Evolutionary conservation across 2,329 filamentous ascomycete species (phyloP).

Genomic region (Cladosporium velox): DNA sequence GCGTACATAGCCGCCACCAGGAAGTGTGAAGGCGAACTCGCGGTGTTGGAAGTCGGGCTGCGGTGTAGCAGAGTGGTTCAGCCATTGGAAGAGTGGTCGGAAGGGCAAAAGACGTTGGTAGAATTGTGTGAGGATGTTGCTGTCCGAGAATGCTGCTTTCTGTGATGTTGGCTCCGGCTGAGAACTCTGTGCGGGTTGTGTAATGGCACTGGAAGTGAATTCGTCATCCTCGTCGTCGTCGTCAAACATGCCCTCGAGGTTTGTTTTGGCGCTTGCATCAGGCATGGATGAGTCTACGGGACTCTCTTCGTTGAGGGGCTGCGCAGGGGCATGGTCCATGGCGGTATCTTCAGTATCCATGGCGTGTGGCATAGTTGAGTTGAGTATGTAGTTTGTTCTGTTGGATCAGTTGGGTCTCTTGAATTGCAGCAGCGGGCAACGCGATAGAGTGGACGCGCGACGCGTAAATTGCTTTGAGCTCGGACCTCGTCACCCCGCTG

Average conservation of each 20-base stretch:
- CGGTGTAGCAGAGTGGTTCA: constrained; percentile 87
- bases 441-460: background rate
- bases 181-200: constrained; percentile 46
- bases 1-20: constrained; percentile 86
- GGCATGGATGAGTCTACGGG: constrained; percentile 16
- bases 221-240: constrained; percentile 60
- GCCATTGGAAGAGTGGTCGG: constrained; percentile 92
- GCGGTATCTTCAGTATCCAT: constrained; percentile 32
- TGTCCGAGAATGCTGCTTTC: constrained; percentile 58
- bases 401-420: background rate
- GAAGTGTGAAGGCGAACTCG: constrained; percentile 95
- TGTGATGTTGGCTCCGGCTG: constrained; percentile 32
- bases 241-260: constrained; percentile 61
- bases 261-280: constrained; percentile 21
- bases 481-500: background rate
- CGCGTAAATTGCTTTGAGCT: constrained; percentile 3
- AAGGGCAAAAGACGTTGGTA: constrained; percentile 96
- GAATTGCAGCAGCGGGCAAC: background rate
- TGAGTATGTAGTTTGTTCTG: constrained; percentile 42
- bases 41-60: constrained; percentile 87
- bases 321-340: constrained; percentile 37
- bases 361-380: constrained; percentile 31
- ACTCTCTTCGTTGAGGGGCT: constrained; percentile 23
- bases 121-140: constrained; percentile 86
- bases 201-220: constrained; percentile 57